These are phyloP conservation scores for Hortaea werneckii DNA, from an alignment of 2,329 filamentous ascomycete species.

Conservation along the genomic window DNA sequence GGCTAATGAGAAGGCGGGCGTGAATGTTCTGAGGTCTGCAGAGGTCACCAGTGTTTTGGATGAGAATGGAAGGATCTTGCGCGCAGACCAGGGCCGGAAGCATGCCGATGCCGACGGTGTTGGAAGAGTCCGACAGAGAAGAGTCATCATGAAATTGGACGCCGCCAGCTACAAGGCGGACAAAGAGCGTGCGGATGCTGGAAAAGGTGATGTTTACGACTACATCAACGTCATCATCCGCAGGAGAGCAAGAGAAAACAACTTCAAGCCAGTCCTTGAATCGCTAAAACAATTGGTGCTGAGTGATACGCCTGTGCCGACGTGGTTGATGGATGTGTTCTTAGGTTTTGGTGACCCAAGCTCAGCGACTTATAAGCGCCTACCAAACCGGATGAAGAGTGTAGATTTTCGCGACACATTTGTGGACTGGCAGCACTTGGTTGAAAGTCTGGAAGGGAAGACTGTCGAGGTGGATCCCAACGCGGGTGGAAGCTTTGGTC, in stretches of 20 bases:
- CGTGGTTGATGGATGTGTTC: conserved; percentile 94
- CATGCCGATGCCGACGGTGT: conserved; percentile 51
- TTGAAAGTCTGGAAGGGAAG: conserved; percentile 81
- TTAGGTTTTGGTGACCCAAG: conserved; percentile 92
- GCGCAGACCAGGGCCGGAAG: conserved; percentile 42
- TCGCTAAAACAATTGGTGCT: conserved; percentile 80
- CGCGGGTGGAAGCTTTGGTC: conserved; percentile 63
- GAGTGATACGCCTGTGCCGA: conserved; percentile 66
- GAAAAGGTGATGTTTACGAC: conserved; percentile 71
- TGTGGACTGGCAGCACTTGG: conserved; percentile 85
- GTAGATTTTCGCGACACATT: conserved; percentile 93
- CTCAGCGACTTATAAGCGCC: conserved; percentile 72
- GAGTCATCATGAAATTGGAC: conserved; percentile 74
- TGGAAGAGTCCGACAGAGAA: conserved; percentile 48
- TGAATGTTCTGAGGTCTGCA: conserved; percentile 66
- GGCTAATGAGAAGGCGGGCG: conserved; percentile 51
- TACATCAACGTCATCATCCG: conserved; percentile 77
- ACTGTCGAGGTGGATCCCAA: conserved; percentile 69
- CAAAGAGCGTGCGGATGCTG: conserved; percentile 52
- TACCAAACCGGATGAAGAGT: conserved; percentile 65
- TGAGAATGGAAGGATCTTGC: conserved; percentile 65
- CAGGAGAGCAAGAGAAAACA: conserved; percentile 81
- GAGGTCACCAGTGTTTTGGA: conserved; percentile 80
- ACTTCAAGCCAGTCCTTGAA: conserved; percentile 88
- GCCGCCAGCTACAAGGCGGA: conserved; percentile 67